Conservation (phyloP, 208 protist species). For the Trypanosoma lewisi region DNA sequence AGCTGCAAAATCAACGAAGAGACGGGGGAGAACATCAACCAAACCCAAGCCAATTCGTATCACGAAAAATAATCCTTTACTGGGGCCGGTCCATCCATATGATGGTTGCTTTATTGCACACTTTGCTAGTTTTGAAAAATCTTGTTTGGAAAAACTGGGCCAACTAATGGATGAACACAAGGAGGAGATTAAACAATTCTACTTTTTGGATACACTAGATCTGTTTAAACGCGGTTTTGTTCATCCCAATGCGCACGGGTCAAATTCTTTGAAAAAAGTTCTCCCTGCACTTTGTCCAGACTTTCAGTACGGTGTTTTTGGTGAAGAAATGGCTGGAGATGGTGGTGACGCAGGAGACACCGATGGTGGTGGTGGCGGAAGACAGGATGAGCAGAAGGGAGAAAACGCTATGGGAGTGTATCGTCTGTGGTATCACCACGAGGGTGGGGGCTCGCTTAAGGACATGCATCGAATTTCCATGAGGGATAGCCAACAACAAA, state of each 20-base stretch:
- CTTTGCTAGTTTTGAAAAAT: conserved; percentile 88
- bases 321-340: conserved; percentile 32
- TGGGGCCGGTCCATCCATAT: conserved; percentile 62
- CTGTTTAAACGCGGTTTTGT: conserved; percentile 76
- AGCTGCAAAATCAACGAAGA: conserved; percentile 14
- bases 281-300: conserved; percentile 83
- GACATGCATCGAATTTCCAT: conserved; percentile 45
- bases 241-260: conserved; percentile 82
- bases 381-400: conserved; percentile 69
- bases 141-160: conserved; percentile 81
- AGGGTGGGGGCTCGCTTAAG: conserved; percentile 75
- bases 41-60: conserved; percentile 39
- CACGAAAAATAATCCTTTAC: conserved; percentile 35
- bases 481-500: conserved; percentile 10
- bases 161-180: conserved; percentile 72
- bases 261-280: conserved; percentile 90
- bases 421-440: conserved; percentile 88
- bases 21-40: conserved; percentile 11
- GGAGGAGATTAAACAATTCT: conserved; percentile 78
- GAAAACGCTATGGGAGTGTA: conserved; percentile 89
- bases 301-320: conserved; percentile 87
- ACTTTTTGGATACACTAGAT: conserved; percentile 87
- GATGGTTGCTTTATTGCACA: conserved; percentile 89
- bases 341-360: conserved; percentile 2
- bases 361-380: conserved; percentile 9